These are phyloP conservation scores for Corchorus olitorius DNA, from an alignment of 345 rosid genomes.

Conservation along the genomic window DNA sequence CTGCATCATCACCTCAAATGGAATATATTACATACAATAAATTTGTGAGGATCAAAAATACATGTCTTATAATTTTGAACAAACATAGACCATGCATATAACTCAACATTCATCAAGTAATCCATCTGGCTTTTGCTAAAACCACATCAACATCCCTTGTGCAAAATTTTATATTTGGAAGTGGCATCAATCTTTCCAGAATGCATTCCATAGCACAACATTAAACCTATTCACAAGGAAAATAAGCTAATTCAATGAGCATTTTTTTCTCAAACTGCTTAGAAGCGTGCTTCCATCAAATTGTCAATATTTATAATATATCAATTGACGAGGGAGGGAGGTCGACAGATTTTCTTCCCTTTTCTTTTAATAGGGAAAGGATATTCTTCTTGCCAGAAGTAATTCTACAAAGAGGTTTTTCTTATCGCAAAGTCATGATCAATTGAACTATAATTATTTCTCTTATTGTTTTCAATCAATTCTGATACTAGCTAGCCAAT, in stretches of 20 bases:
- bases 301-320: not conserved
- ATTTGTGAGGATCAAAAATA: not conserved
- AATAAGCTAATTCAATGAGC: not conserved
- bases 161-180: not conserved
- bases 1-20: not conserved
- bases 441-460: not conserved
- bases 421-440: not conserved
- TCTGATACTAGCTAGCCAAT: not conserved
- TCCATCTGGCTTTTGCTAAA: not conserved
- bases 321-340: not conserved
- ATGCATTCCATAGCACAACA: not conserved
- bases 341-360: no score
- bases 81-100: not conserved
- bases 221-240: not conserved
- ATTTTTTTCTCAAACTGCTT: not conserved
- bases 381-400: not conserved
- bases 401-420: not conserved
- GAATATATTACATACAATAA: not conserved
- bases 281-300: not conserved
- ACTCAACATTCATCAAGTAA: not conserved
- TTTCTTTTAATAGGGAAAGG: not conserved
- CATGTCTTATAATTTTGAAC: not conserved
- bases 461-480: not conserved
- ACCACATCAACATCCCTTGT: not conserved
- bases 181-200: not conserved